phyloP scores from a whole-genome alignment of 495 filamentous ascomycete species.

The Xylaria venustula region DNA sequence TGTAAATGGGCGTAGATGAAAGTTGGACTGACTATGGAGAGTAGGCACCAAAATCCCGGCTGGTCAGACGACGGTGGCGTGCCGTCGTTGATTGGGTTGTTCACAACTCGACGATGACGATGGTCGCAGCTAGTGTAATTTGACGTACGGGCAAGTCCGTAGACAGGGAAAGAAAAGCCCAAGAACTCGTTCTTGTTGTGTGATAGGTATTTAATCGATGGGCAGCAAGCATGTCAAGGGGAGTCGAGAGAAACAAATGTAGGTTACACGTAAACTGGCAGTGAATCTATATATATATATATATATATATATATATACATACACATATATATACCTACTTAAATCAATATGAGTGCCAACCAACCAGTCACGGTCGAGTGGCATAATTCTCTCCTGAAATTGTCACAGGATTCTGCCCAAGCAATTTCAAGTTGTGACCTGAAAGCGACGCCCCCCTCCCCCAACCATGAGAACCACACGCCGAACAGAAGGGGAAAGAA shows the following conservation, averaged over 20 bases:
- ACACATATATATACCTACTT: too few species aligned
- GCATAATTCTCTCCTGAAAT: too few species aligned
- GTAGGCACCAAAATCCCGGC: slow-evolving; percentile 6
- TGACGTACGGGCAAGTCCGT: background rate
- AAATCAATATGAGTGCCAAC: too few species aligned
- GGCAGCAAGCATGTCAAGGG: too few species aligned
- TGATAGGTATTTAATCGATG: background rate
- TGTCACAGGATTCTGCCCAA: background rate
- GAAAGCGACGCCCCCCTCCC: background rate
- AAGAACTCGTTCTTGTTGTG: background rate
- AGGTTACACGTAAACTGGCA: background rate
- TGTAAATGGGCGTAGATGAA: too few species aligned
- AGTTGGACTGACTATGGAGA: background rate
- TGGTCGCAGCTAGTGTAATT: background rate
- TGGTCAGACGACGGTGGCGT: slow-evolving; percentile 7
- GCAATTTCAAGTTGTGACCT: slow-evolving; percentile 2
- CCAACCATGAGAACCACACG: background rate
- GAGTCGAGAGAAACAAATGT: background rate
- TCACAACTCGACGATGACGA: background rate
- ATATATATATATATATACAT: too few species aligned
- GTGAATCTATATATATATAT: too few species aligned
- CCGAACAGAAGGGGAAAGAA: background rate
- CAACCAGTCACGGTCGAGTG: too few species aligned
- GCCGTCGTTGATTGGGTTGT: background rate
- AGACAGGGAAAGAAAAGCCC: background rate